Conservation (phyloP, 2,329 filamentous ascomycete species). For the Monilinia fructicola region DNA sequence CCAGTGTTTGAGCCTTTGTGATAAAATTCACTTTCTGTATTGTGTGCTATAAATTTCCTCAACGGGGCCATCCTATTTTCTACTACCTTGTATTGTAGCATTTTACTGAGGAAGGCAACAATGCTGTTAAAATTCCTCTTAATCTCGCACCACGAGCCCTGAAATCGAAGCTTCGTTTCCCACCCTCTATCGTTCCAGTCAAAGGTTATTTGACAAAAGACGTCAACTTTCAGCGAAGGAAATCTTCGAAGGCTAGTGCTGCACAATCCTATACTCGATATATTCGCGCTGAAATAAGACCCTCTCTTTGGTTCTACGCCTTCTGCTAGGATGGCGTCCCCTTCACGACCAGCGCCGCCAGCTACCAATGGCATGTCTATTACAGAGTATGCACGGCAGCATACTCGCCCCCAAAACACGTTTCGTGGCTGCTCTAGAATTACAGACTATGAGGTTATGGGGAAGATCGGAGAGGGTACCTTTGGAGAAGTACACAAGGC, state of each 20-base stretch:
- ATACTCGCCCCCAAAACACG: constrained; percentile 21
- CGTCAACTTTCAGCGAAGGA: constrained; percentile 5
- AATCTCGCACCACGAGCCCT: constrained; percentile 22
- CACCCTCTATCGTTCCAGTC: constrained; percentile 4
- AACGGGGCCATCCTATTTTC: not conserved
- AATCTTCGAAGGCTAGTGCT: not conserved
- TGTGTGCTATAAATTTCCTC: constrained; percentile 16
- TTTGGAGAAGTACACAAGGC: constrained; percentile 98
- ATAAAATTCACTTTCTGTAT: constrained; percentile 17
- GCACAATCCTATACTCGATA: constrained; percentile 11
- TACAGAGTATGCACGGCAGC: constrained; percentile 31
- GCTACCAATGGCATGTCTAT: constrained; percentile 32
- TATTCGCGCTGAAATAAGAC: not conserved
- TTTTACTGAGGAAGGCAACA: not conserved
- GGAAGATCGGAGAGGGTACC: constrained; percentile 90
- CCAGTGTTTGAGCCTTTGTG: constrained; percentile 14
- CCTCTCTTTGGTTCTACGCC: not conserved
- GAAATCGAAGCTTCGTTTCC: constrained; percentile 14
- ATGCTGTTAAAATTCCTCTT: constrained; percentile 13
- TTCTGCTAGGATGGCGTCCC: constrained; percentile 22
- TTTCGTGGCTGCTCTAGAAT: constrained; percentile 87
- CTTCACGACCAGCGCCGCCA: constrained; percentile 22
- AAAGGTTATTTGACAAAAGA: not conserved
- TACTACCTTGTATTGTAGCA: not conserved
- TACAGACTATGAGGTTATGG: constrained; percentile 73